Evolutionary conservation across 1,139 yeast species (phyloP), one percentile per base, ranked within the genome.

Genomic region (Pichia sp.): DNA sequence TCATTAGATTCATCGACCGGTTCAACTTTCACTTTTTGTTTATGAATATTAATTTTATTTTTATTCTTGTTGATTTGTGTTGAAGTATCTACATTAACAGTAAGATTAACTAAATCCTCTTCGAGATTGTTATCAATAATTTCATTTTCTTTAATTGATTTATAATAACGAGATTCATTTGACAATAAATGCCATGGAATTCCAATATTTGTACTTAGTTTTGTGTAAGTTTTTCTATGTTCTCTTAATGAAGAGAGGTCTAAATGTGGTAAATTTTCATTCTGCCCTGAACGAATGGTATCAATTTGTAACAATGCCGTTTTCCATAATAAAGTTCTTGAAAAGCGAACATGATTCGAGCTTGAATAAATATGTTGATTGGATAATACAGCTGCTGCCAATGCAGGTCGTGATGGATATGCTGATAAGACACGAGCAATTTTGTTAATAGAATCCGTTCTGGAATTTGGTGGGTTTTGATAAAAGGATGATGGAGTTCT

Each of bases 261-360:
- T 11, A 51, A 35, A 23, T 35, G 39, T 9, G 39, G 27, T 11
- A 34, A 29, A 12, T 29, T 30, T n/a, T 30, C 39, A 12, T 24
- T 25, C 9, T 41, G 28, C 3, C 27, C 25, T 8, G 37, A 37
- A 27, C 22, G 51, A 22, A 50, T 38, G 6, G 43, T 47, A 28
- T 46, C 47, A 16, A 46, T 39, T n/a, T 50, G 51, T 24, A 47
- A 38, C 6, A 51, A 40, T 22, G 50, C 40, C 22, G 57, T 39
- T 36, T 55, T 55, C 58, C 57, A 55, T 1, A 55, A 23, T 9
- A 55, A 41, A 4, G 58, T 38, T 34, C 58, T 45, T 8, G 54
- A 51, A 37, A 52, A 54, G 3, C 46, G 45, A 4, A 41, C 32
- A 12, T 30, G 32, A 20, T 31, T 37, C 6, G 42, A 38, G 12